These are phyloP conservation scores for Termitomyces sp. DNA, from an alignment of 768 basidiomycete species.

Conservation along the genomic window DNA sequence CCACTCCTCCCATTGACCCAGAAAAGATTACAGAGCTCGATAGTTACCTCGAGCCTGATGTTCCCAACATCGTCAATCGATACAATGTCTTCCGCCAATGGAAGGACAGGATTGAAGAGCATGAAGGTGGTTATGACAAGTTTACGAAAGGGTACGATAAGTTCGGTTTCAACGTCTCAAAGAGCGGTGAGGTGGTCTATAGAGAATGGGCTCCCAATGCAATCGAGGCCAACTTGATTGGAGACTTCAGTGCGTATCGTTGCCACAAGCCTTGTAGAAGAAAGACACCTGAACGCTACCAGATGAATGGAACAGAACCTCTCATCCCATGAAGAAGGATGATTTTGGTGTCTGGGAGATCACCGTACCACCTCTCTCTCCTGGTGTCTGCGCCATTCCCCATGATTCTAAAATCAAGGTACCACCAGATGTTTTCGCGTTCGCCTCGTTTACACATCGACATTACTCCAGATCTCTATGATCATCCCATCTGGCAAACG, in stretches of 20 bases:
- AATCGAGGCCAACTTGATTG: constrained; percentile 74
- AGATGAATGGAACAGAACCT: constrained; percentile 86
- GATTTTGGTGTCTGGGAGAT: constrained; percentile 90
- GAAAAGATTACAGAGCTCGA: constrained; percentile 59
- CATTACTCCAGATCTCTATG: constrained; percentile 77
- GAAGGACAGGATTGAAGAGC: constrained; percentile 66
- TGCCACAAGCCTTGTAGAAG: constrained; percentile 2
- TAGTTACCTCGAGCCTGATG: constrained; percentile 68
- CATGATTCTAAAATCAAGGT: constrained; percentile 97
- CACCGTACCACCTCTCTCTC: constrained; percentile 55
- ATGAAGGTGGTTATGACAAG: constrained; percentile 80
- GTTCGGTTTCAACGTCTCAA: constrained; percentile 70
- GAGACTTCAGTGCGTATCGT: constrained; percentile 86
- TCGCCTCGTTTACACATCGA: constrained; percentile 1
- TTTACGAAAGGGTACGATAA: constrained; percentile 78
- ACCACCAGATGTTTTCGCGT: constrained; percentile 9
- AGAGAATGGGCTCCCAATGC: constrained; percentile 97
- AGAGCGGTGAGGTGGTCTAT: constrained; percentile 69
- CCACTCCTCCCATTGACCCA: constrained; percentile 44
- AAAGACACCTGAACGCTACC: neutral
- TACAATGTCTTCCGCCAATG: constrained; percentile 65
- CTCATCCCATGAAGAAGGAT: constrained; percentile 83
- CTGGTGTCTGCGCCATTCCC: constrained; percentile 76
- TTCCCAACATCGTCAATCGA: constrained; percentile 62
- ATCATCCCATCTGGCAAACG: constrained; percentile 69